Base-by-base conservation (phyloP, 768 basidiomycete species). In the Russula emetica region DNA sequence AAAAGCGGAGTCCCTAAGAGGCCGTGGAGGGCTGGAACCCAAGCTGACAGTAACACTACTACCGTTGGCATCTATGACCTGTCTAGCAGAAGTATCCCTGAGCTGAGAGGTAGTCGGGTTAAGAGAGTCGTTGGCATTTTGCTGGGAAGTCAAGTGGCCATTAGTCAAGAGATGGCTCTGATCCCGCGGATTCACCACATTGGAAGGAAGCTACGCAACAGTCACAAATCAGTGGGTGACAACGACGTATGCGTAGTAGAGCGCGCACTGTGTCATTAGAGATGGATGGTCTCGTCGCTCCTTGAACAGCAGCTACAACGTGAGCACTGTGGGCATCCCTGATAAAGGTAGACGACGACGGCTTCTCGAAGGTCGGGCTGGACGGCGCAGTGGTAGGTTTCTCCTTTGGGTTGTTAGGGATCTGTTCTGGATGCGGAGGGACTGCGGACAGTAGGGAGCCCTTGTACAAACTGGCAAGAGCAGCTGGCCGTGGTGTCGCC, bases 381-480 rank as follows among this genome's bases (percentile, higher is more conserved):
- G 67, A 47, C 9, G 60, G 54, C 5, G 52, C 14, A 28, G 36
- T 34, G 13, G 20, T 47, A 16, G 40, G 66, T 5, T 73, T 72
- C 22, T 69, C 67, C 16, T 16, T 11, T 11, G 38, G 30, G 20
- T 26, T 34, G 20, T 6, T 44, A 11, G 67, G 71, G 40, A 69
- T 61, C 67, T 75, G 78, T 62, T 77, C 78, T 54, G 72, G 76
- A 67, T 76, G 75, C 40, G 75, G 72, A 32, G 69, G 72, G 30
- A 72, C 77, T 62, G 57, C 61, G 14, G 61, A 32, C 10, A 73
- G 66, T 58, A 75, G 74, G n/a, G 79, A 74, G 40, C 89, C 89
- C 62, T 83, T 74, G 74, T 88, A 91, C 61, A 88, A 74, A 54
- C 77, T 79, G 40, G 84, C 85, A 44, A 92, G 82, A 55, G 79